Evolutionary conservation across 2,329 filamentous ascomycete genomes (phyloP).

Genomic region (Aureobasidium melanogenum): DNA sequence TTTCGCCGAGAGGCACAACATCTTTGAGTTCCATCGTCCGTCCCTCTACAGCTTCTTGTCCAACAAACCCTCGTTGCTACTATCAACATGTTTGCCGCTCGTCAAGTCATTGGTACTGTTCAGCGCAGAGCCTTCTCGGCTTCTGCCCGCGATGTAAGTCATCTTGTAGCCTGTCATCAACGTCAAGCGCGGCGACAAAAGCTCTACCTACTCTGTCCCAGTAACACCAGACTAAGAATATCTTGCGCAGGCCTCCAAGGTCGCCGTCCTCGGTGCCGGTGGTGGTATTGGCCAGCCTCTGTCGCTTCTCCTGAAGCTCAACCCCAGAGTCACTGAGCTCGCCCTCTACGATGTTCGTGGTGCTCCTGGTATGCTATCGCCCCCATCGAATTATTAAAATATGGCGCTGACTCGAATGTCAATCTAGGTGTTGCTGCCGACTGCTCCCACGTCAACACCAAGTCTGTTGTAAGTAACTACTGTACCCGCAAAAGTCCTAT

Average conservation of each 20-base stretch:
- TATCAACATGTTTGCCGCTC: constrained; percentile 63
- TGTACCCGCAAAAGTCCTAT: background rate
- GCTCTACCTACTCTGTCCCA: background rate
- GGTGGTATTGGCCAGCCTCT: constrained; percentile 98
- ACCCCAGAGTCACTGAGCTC: constrained; percentile 86
- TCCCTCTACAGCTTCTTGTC: background rate
- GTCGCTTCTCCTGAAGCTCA: constrained; percentile 96
- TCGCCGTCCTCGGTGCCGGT: constrained; percentile 90
- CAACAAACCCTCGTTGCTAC: constrained; percentile 2
- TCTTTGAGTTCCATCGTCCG: constrained; percentile 5
- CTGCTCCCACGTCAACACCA: constrained; percentile 98
- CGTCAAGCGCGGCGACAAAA: background rate
- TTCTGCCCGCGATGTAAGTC: constrained; percentile 42
- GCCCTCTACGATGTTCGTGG: constrained; percentile 97
- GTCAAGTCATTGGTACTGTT: constrained; percentile 39
- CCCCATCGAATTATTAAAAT: background rate
- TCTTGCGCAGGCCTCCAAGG: constrained; percentile 73
- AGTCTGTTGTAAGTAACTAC: constrained; percentile 54
- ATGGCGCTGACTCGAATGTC: background rate
- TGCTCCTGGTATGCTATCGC: constrained; percentile 62
- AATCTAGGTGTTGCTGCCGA: constrained; percentile 85
- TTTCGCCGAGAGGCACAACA: background rate
- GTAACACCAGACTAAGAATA: constrained; percentile 14
- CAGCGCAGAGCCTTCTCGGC: constrained; percentile 46
- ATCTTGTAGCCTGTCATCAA: constrained; percentile 7